Evolutionary conservation across 2,329 filamentous ascomycete species (phyloP), one percentile per base, ranked within the genome.

Genomic region (Incumbomyces delicatus): DNA sequence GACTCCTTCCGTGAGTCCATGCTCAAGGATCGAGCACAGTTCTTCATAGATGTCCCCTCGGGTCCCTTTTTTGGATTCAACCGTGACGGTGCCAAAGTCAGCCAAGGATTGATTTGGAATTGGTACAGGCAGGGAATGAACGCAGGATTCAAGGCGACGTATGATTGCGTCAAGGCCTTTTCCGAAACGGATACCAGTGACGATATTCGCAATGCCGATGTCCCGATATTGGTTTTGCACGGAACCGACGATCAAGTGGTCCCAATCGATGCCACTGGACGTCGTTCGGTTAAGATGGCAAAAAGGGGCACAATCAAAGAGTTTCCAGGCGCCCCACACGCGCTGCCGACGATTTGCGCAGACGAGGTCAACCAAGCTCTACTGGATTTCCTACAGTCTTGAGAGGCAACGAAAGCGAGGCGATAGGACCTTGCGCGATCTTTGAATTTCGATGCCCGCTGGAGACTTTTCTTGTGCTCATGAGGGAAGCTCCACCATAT

Each of bases 161-260:
- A 69, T 47, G 66, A 69, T 47, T 66, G 60, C 39, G 60, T 68
- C 54, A 61, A 59, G 46, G 63, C 60, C 6, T 68, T 69, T 41
- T 66, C 64, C 1, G 66, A 68, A 56, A 69, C 66, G 3, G 64
- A 70, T 53, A 60, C 65, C 20, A 65, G 63, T 1, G 64, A 64
- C 36, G 66, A 68, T 50, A 49, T 70, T 42, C 63, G 63, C 53
- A 63, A 57, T 11, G 62, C 66, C 30, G 56, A 67, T 40, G 62
- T 69, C 37, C 67, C 66, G 1, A 61, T 66, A 2, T 50, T 69
- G 37, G 18, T 68, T 33, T 53, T 69, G 2, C 66, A 69, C 56
- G 66, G 66, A 0, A 60, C 64, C 33, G 66, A 67, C 53, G 67
- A 69, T 49, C 66, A 68, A 50, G 52, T 69, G 29, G 65, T 68